Evolutionary conservation across 257 asterid species (phyloP), one percentile per base, ranked within the genome.

Genomic region (Verbena officinalis): DNA sequence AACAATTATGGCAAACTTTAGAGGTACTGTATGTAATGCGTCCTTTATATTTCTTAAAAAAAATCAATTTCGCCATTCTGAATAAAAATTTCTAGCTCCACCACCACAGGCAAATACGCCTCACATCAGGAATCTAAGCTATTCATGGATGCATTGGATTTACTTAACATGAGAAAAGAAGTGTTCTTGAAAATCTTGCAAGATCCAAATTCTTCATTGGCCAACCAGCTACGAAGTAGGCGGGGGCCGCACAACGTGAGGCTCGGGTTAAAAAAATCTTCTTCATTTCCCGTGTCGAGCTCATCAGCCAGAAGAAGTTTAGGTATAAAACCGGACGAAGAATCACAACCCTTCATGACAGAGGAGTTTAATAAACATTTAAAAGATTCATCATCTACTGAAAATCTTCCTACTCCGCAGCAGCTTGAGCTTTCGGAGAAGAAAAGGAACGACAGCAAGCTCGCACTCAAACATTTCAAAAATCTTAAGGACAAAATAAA

Each of bases 141-240:
- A 7, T 90, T 86, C 48, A 73, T 86, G 75, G 86, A 87, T 69
- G 97, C 97, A 2, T 51, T 90, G 40, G 95, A 84, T 67, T 77
- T 87, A 44, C 87, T 93, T 23, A 65, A 90, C 64, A 66, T 90
- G 70, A 84, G 95, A 73, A 72, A 84, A 61, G 99, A 93, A 77
- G 71, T 93, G 34, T 87, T 92, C 81, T 10, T 84, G 78, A 83
- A 84, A 49, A 85, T 87, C 58, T 46, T 93, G 58, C 81, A 75
- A 40, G 95, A 90, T 59, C 96, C 97, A 1, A 71, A 53, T 65
- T 80, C 88, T 19, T 84, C 86, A 0, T 70, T 81, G 9, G 81
- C 79, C 34, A 72, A 72, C 40, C 90, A 82, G 57, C 22, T 84
- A 20, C 96, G 85, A 3, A 52, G 58, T n/a, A 77, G 81, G 65